These are phyloP conservation scores for Arthrobotrys iridis DNA, from an alignment of 2,329 filamentous ascomycete species.

Conservation along the genomic window DNA sequence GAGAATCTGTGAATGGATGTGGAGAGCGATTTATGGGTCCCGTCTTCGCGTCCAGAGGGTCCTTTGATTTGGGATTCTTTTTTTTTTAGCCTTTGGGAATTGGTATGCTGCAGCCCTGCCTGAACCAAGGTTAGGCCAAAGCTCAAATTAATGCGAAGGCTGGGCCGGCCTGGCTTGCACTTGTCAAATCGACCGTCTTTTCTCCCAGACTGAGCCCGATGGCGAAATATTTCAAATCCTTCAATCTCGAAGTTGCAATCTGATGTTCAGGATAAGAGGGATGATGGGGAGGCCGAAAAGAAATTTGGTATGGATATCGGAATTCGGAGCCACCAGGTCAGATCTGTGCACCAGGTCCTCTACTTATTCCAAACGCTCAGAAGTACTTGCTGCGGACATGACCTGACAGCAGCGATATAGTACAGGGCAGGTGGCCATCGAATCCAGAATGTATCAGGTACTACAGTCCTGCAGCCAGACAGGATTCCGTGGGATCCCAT, in stretches of 20 bases:
- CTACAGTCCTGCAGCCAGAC: constrained; percentile 8
- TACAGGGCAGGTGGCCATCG: constrained; percentile 19
- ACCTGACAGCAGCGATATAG: constrained; percentile 17
- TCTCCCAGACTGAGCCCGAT: neutral
- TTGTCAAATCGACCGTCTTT: constrained; percentile 15
- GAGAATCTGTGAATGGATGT: neutral
- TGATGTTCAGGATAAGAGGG: neutral
- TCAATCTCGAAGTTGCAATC: neutral
- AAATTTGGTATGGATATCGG: constrained; percentile 2
- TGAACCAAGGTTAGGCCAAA: neutral
- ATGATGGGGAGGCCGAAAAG: constrained; percentile 1
- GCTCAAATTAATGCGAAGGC: constrained; percentile 25
- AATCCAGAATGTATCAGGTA: constrained; percentile 15
- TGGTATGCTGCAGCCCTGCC: constrained; percentile 22
- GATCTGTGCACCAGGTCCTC: constrained; percentile 11
- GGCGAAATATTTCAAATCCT: constrained; percentile 16
- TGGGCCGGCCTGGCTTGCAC: constrained; percentile 8
- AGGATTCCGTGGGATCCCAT: constrained; percentile 15
- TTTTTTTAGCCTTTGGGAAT: constrained; percentile 7
- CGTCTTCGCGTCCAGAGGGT: constrained; percentile 1
- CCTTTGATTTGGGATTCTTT: constrained; percentile 9
- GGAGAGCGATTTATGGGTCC: neutral
- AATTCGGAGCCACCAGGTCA: constrained; percentile 6
- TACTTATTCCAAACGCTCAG: constrained; percentile 8
- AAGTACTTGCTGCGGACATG: too few species aligned